These are phyloP conservation scores for Rauvolfia tetraphylla DNA, from an alignment of 257 asterid species.

Conservation along the genomic window DNA sequence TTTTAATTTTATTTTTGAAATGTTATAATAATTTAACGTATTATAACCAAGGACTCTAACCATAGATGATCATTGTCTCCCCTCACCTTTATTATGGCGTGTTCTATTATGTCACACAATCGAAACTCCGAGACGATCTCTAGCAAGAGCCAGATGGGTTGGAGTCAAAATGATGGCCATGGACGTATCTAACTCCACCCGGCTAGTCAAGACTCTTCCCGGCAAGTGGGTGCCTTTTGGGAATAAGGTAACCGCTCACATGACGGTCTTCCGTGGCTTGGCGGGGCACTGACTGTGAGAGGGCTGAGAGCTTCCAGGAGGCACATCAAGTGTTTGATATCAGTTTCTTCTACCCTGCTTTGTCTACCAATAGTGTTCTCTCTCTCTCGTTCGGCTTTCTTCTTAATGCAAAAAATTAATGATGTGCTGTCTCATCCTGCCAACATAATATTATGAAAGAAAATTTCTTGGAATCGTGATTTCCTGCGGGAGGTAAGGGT, in stretches of 20 bases:
- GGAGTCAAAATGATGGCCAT: slow-evolving; percentile 41
- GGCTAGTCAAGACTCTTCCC: slow-evolving; percentile 38
- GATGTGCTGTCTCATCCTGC: slow-evolving; percentile 55
- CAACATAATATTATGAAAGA: slow-evolving; percentile 41
- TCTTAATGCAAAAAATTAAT: slow-evolving; percentile 20
- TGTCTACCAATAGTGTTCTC: slow-evolving; percentile 36
- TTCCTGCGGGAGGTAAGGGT: too few species aligned
- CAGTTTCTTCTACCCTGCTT: slow-evolving; percentile 47
- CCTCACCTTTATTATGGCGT: too few species aligned
- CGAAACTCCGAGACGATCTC: slow-evolving; percentile 42
- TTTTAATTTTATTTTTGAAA: too few species aligned
- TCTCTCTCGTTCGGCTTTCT: slow-evolving; percentile 37
- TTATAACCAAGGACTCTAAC: too few species aligned
- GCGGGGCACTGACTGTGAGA: slow-evolving; percentile 36
- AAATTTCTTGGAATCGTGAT: not conserved
- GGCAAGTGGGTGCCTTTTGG: slow-evolving; percentile 44
- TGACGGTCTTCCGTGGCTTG: slow-evolving; percentile 31
- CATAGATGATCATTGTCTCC: too few species aligned
- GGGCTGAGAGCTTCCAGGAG: slow-evolving; percentile 48
- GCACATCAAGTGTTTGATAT: slow-evolving; percentile 37
- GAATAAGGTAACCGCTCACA: slow-evolving; percentile 29
- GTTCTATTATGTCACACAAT: too few species aligned
- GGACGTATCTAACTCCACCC: slow-evolving; percentile 31
- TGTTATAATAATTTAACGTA: too few species aligned
- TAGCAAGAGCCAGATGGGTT: slow-evolving; percentile 52